Evolutionary conservation across 2,329 filamentous ascomycete genomes (phyloP).

Genomic region (Aspergillus proliferans): DNA sequence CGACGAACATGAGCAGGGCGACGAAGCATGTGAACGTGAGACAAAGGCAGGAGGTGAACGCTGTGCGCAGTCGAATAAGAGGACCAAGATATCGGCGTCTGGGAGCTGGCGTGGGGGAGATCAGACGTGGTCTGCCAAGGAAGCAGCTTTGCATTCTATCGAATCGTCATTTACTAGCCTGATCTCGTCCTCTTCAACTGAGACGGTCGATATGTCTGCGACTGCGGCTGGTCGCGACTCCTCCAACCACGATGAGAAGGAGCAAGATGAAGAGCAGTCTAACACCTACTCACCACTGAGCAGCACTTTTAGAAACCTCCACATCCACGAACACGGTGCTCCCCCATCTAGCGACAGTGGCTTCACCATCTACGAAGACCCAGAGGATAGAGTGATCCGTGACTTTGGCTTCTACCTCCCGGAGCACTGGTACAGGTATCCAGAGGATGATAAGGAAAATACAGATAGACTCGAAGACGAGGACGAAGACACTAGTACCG

Average conservation of each 20-base stretch:
- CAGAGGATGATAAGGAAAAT: constrained; percentile 17
- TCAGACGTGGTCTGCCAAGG: background rate
- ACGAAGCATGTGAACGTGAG: background rate
- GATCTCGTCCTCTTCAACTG: background rate
- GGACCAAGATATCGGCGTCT: background rate
- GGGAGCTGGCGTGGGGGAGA: background rate
- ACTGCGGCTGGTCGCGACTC: background rate
- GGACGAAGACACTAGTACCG: background rate
- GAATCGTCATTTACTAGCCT: no score
- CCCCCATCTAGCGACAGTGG: background rate
- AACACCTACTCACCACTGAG: background rate
- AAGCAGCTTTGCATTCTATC: no score
- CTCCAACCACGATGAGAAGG: background rate
- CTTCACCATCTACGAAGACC: constrained; percentile 17
- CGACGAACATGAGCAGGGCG: background rate
- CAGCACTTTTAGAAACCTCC: background rate
- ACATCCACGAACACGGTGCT: background rate
- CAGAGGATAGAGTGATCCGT: constrained; percentile 6
- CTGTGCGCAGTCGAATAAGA: background rate
- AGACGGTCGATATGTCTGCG: background rate
- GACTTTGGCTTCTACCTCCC: background rate
- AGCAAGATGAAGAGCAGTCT: background rate
- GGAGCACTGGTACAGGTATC: constrained; percentile 1
- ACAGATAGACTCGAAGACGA: background rate
- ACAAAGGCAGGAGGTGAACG: background rate